Evolutionary conservation across 2,329 filamentous ascomycete species (phyloP).

Genomic region (Fusarium piperis): DNA sequence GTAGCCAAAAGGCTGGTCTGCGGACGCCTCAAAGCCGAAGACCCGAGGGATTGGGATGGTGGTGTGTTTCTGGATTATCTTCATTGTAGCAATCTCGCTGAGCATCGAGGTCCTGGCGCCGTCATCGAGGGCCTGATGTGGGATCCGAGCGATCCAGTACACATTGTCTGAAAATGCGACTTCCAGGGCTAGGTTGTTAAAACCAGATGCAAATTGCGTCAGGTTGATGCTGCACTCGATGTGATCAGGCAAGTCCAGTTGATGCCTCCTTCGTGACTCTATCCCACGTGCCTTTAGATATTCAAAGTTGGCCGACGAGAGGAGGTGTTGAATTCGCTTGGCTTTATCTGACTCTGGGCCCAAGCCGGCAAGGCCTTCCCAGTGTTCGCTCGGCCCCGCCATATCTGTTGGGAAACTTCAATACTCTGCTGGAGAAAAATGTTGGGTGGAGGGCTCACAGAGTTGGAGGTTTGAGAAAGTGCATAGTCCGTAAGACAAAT

Average conservation of each 20-base stretch:
- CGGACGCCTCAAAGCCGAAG: conserved; percentile 33
- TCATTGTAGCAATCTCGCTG: conserved; percentile 46
- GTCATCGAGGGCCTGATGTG: conserved; percentile 18
- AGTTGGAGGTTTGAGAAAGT: too few species aligned
- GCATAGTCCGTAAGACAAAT: too few species aligned
- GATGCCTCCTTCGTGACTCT: conserved; percentile 17
- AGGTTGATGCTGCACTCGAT: conserved; percentile 19
- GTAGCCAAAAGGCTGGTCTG: conserved; percentile 38
- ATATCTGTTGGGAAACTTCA: too few species aligned
- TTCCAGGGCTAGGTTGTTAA: conserved; percentile 41
- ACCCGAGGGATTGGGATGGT: conserved; percentile 36
- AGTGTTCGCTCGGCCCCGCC: too few species aligned
- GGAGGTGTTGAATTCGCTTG: conserved; percentile 24
- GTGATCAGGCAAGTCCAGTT: conserved; percentile 11
- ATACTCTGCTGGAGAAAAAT: too few species aligned
- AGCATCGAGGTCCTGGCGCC: conserved; percentile 35
- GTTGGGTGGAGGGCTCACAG: too few species aligned
- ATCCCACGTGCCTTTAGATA: conserved; percentile 23
- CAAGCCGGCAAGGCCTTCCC: too few species aligned
- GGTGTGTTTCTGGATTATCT: conserved; percentile 30
- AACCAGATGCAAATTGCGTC: conserved; percentile 31
- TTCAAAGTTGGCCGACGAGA: conserved; percentile 27
- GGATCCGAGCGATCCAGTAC: conserved; percentile 40
- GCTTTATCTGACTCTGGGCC: too few species aligned
- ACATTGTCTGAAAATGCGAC: conserved; percentile 41